Conservation (phyloP, 148 eudicot genomes). For the Talinum fruticosum region DNA sequence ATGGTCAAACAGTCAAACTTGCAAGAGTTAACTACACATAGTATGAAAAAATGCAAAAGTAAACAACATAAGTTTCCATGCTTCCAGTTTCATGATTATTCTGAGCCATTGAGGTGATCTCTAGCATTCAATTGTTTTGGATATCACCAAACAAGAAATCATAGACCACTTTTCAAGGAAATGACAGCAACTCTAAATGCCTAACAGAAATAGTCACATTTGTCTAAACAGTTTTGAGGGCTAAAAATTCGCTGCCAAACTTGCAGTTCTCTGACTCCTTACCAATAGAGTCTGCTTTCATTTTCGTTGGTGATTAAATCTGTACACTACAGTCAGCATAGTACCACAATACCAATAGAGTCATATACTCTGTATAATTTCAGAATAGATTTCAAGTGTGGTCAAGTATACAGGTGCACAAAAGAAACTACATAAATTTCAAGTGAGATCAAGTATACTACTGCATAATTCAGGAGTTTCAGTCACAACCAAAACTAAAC, state of each 20-base stretch:
- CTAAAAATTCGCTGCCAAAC: neutral
- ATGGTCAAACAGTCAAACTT: neutral
- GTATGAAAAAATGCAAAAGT: neutral
- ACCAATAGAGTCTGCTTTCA: neutral
- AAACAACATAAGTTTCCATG: neutral
- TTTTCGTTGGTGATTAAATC: neutral
- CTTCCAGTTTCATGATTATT: neutral
- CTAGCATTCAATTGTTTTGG: no score
- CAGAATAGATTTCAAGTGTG: neutral
- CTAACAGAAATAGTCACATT: neutral
- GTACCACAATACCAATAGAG: neutral
- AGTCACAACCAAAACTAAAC: neutral
- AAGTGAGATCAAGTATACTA: neutral
- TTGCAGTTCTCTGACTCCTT: neutral
- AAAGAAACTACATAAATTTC: neutral
- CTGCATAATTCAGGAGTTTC: neutral
- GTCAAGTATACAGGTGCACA: neutral
- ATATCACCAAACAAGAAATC: neutral
- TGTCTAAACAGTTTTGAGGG: neutral
- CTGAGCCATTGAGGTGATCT: no score
- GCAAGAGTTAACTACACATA: neutral
- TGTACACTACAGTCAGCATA: neutral
- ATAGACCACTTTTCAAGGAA: neutral
- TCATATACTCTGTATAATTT: neutral
- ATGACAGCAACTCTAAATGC: neutral